These are phyloP conservation scores for Monotropa hypopitys DNA, from an alignment of 179 eudicot species.

Conservation along the genomic window DNA sequence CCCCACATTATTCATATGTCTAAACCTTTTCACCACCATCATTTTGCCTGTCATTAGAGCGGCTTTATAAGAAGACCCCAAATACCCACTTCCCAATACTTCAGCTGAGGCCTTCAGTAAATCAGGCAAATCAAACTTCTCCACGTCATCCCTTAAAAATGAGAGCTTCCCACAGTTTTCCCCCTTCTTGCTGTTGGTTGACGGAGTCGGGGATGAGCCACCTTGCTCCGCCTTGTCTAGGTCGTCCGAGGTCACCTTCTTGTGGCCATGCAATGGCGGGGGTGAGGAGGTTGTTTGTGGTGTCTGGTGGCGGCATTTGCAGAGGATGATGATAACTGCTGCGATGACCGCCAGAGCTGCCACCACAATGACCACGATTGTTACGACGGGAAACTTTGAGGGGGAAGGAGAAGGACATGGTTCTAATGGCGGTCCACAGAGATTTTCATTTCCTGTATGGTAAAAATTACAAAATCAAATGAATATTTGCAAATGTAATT, in stretches of 20 bases:
- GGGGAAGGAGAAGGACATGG: conserved; percentile 2
- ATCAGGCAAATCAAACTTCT: conserved; percentile 58
- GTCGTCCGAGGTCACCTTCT: not conserved
- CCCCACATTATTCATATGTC: conserved; percentile 62
- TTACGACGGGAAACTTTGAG: not conserved
- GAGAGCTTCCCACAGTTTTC: conserved; percentile 32
- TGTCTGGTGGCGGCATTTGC: not conserved
- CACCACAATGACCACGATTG: not conserved
- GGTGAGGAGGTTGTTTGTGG: not conserved
- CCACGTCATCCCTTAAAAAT: conserved; percentile 47
- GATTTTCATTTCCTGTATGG: conserved; percentile 12
- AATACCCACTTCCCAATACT: conserved; percentile 61
- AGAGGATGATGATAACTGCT: conserved; percentile 5
- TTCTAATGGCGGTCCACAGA: conserved; percentile 15
- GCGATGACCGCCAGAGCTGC: not conserved
- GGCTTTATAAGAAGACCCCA: conserved; percentile 82
- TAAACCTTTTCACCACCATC: conserved; percentile 86
- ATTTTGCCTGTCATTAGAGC: conserved; percentile 33
- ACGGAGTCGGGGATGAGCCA: not conserved
- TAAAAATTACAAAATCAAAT: not conserved
- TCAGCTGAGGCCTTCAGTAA: conserved; percentile 75
- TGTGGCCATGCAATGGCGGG: not conserved
- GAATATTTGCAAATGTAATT: not conserved
- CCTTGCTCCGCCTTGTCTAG: conserved; percentile 9
- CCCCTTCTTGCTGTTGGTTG: conserved; percentile 14